Evolutionary conservation across 2,329 filamentous ascomycete species (phyloP), one percentile per base, ranked within the genome.

Genomic region (Aspergillus flavus): DNA sequence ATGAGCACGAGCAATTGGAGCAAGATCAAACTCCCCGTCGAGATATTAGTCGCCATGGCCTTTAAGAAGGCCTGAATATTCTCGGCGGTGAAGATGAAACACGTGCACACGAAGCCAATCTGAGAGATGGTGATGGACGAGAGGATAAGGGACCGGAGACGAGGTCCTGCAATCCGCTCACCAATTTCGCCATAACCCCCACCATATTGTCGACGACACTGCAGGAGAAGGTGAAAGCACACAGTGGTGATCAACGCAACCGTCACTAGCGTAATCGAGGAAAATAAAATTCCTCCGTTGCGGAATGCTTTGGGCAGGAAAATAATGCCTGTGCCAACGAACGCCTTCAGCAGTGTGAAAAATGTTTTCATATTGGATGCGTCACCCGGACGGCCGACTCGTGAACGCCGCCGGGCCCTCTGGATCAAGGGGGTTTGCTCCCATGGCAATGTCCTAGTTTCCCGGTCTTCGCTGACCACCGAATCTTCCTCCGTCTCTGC

Each of bases 1-100:
- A 97, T 79, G 83, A 98, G 97, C 66, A 98, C 90, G 71, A 95
- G 80, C 87, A 97, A 93, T 76, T 98, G 94, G 84, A 97, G 74
- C 11, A 85, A 84, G 68, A 93, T 92, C 52, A 93, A 81, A 10
- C 81, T 78, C 6, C 82, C 84, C 1, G 87, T 83, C 3, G 84
- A 83, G 1, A 91, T 72, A 39, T 82, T 81, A 4, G 80, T 74
- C 1, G 83, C 80, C 39, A 92, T 85, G 2, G 90, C 90, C 34
- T 86, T 79, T 28, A 90, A 78, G 76, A 93, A 92, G 0, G 89
- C 86, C 45, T 83, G 83, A 23, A 92, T 76, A 71, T 93, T 93
- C 73, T 93, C 89, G 0, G 91, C 91, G 0, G 89, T 89, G 71
- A 93, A 93, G 59, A 93, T 91, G 57, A 92, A 85, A 36, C 91